Evolutionary conservation across 441 rosid species (phyloP).

Genomic region (Aleurites moluccanus): DNA sequence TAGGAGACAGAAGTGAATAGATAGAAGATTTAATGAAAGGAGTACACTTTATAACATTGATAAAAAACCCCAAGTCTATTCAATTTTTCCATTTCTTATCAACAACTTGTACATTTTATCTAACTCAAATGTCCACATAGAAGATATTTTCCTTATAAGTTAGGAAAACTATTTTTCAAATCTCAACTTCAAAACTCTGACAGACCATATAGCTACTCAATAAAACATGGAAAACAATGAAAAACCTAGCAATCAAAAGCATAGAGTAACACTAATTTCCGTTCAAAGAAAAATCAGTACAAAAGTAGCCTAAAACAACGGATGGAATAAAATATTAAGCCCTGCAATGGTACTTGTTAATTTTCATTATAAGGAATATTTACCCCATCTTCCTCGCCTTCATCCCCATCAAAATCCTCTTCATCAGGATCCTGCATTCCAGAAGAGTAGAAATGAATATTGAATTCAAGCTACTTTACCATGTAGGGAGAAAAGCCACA

Average conservation of each 20-base stretch:
- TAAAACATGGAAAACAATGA: not conserved
- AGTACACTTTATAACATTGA: not conserved
- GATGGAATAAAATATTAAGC: not conserved
- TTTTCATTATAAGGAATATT: not conserved
- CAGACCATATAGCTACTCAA: constrained; percentile 3
- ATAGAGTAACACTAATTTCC: not conserved
- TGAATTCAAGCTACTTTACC: not conserved
- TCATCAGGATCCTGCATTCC: constrained; percentile 76
- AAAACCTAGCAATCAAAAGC: not conserved
- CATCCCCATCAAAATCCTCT: constrained; percentile 70
- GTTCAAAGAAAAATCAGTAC: not conserved
- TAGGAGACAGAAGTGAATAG: not conserved
- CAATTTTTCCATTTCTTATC: not conserved
- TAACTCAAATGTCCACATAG: not conserved
- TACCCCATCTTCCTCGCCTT: constrained; percentile 69
- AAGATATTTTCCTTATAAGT: not conserved
- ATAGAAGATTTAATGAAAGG: not conserved
- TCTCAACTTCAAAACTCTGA: not conserved
- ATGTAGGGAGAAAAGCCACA: not conserved
- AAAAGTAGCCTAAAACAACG: not conserved
- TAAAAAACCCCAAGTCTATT: not conserved
- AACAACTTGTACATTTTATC: not conserved
- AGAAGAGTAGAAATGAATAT: constrained; percentile 18
- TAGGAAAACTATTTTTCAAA: not conserved
- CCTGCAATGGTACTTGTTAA: not conserved